Conservation (phyloP, 2,329 filamentous ascomycete species). For the Metarhizium rileyi region DNA sequence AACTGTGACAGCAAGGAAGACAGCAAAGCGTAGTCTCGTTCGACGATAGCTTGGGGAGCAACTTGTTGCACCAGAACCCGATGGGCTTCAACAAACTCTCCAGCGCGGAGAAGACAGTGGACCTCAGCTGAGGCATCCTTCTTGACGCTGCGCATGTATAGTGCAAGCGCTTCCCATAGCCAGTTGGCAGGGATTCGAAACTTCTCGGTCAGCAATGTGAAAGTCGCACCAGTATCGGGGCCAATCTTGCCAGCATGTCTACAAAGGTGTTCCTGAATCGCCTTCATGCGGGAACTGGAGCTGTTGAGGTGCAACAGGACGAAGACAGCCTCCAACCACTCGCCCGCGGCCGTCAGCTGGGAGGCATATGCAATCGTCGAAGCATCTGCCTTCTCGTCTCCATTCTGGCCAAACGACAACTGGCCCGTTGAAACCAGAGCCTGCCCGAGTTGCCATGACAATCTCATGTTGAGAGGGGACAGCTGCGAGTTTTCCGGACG, state of each 20-base stretch:
- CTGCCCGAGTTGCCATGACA: slow-evolving; percentile 79
- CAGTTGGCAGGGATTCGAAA: slow-evolving; percentile 65
- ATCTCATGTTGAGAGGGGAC: slow-evolving; percentile 62
- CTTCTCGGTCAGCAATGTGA: slow-evolving; percentile 49
- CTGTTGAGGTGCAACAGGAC: slow-evolving; percentile 68
- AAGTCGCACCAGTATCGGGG: slow-evolving; percentile 44
- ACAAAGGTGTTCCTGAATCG: slow-evolving; percentile 64
- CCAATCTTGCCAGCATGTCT: slow-evolving; percentile 61
- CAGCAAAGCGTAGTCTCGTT: slow-evolving; percentile 65
- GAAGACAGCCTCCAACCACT: slow-evolving; percentile 64
- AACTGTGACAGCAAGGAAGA: slow-evolving; percentile 64
- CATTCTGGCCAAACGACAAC: slow-evolving; percentile 42
- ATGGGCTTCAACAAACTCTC: slow-evolving; percentile 72
- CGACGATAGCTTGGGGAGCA: slow-evolving; percentile 72
- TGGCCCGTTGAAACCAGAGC: slow-evolving; percentile 44
- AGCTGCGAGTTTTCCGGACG: slow-evolving; percentile 68
- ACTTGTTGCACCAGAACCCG: slow-evolving; percentile 71
- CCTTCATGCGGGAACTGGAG: slow-evolving; percentile 49
- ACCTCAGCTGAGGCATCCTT: slow-evolving; percentile 64
- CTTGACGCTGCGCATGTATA: slow-evolving; percentile 66
- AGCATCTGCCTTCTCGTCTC: slow-evolving; percentile 53
- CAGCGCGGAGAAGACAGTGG: slow-evolving; percentile 68
- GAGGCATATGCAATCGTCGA: slow-evolving; percentile 56
- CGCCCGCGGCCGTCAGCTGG: slow-evolving; percentile 51
- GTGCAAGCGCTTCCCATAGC: slow-evolving; percentile 81